Evolutionary conservation across 305 asterid genomes (phyloP), one percentile per base, ranked within the genome.

Genomic region (Rubia peregrina): DNA sequence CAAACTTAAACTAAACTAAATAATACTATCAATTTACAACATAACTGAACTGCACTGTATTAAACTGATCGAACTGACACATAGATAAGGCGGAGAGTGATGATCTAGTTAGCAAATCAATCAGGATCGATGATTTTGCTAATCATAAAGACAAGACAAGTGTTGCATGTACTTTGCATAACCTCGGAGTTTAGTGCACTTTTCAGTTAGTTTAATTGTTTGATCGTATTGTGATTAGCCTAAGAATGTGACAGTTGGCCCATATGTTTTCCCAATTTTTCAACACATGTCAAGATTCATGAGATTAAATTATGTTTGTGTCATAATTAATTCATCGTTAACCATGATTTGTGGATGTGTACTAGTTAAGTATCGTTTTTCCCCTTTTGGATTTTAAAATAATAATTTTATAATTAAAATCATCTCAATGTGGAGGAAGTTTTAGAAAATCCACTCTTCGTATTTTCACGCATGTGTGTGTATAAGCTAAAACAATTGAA

Each of bases 221-320:
- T 77, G 55, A 67, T 73, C 84, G 76, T 70, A 71, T 78, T 74
- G 70, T 68, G 72, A 71, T 61, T 51, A 62, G 72, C 17, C 48
- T 65, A 57, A 61, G 68, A 70, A 70, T 38, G 42, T 44, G 63
- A 64, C 63, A 60, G 43, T 33, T 71, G 59, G 49, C 48, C 59
- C 61, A 38, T 22, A 21, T 41, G 61, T 11, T 57, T 70, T 55
- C 11, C 40, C 14, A 55, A 5, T 13, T 38, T 46, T 38, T 9
- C 67, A 33, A 51, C 24, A 36, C 19, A 16, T 17, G 21, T 63
- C 48, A 30, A 38, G 48, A 38, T 63, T 63, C 7, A 62, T 30
- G 17, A 61, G 19, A 30, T 62, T 10, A 16, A 21, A 17, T 19
- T 9, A 44, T 67, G 14, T 8, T 62, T 26, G 7, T 13, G 44